These are phyloP conservation scores for Rhytidiadelphus loreus DNA, from an alignment of 225 moss, liverwort and hornwort species.

Conservation along the genomic window DNA sequence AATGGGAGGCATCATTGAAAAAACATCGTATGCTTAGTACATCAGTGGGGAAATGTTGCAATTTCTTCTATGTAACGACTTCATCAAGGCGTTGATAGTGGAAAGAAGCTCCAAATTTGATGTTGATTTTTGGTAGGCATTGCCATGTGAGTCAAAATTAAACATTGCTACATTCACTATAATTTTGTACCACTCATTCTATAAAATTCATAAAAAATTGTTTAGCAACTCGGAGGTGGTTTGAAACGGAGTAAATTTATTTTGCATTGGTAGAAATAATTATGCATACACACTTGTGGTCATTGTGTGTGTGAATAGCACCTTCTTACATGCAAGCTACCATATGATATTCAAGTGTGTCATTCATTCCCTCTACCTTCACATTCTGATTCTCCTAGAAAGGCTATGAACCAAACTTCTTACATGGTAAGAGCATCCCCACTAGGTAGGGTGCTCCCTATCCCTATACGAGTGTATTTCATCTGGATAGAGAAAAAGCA, in stretches of 20 bases:
- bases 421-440: not conserved
- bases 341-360: not conserved
- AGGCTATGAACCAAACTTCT: accelerated
- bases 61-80: not conserved
- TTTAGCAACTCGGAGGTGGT: accelerated
- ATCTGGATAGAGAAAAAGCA: accelerated
- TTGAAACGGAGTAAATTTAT: not conserved
- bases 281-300: not conserved
- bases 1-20: not conserved
- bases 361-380: not conserved
- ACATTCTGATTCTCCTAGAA: not conserved
- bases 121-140: not conserved
- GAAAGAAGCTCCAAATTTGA: not conserved
- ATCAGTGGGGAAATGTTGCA: not conserved
- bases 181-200: not conserved
- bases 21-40: not conserved
- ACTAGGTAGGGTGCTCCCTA: accelerated
- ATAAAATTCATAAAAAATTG: not conserved
- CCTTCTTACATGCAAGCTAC: not conserved
- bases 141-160: not conserved
- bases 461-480: not conserved
- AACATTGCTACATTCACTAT: not conserved
- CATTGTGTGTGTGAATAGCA: accelerated
- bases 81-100: not conserved
- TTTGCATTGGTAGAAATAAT: not conserved